Conservation (phyloP, 2,329 filamentous ascomycete species). For the Emergomyces orientalis region DNA sequence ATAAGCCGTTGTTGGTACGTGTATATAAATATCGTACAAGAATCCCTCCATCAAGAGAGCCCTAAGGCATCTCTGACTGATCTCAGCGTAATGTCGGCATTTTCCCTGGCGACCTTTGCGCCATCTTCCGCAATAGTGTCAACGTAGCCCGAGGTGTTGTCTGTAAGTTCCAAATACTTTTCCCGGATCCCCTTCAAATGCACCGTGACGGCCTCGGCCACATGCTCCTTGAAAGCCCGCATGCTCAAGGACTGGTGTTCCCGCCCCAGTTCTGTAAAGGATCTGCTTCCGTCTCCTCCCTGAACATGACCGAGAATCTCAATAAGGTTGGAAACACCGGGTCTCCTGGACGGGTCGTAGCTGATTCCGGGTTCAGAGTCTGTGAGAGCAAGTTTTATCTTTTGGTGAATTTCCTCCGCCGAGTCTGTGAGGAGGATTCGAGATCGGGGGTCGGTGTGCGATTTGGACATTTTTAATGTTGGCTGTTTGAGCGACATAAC, state of each 20-base stretch:
- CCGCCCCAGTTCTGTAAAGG: conserved; percentile 39
- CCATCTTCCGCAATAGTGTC: conserved; percentile 14
- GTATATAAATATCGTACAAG: neutral
- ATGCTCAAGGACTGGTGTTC: conserved; percentile 42
- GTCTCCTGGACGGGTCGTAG: conserved; percentile 61
- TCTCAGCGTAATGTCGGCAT: conserved; percentile 15
- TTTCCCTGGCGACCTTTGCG: conserved; percentile 11
- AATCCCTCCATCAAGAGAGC: neutral
- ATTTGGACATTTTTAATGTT: conserved; percentile 88
- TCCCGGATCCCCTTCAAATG: conserved; percentile 29
- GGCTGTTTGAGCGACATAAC: conserved; percentile 85
- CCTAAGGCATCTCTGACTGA: conserved; percentile 15
- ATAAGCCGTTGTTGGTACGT: neutral
- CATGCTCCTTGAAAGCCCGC: conserved; percentile 53
- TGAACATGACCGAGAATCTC: conserved; percentile 68
- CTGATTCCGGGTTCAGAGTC: conserved; percentile 60
- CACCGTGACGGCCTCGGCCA: conserved; percentile 40
- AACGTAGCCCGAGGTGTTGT: conserved; percentile 9
- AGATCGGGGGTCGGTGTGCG: conserved; percentile 59
- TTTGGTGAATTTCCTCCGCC: conserved; percentile 53
- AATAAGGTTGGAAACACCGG: conserved; percentile 80
- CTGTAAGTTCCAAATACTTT: conserved; percentile 17
- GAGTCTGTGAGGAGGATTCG: conserved; percentile 75
- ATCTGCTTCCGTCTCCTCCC: conserved; percentile 24
- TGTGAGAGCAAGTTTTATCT: conserved; percentile 66